Base-by-base conservation (phyloP, 2,329 filamentous ascomycete genomes). In the Trichophyton schoenleinii region DNA sequence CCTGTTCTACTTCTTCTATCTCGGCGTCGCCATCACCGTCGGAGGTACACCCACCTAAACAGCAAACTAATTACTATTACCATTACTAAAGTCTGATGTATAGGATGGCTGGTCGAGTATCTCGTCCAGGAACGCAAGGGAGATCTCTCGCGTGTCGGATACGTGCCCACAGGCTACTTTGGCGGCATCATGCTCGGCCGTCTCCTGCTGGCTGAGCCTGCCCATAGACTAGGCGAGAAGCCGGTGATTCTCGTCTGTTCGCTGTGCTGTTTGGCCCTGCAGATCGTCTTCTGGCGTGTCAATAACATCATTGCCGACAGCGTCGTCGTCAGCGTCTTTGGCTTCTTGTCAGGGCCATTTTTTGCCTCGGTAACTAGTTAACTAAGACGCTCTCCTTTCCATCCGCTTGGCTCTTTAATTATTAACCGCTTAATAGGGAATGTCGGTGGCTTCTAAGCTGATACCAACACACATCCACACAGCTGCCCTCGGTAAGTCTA, bases 1-100 rank as follows among this genome's bases (percentile, higher is more conserved):
- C 1, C 63, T 87, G 1, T 95, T 95, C 70, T 75, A 95, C 13
- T 79, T 95, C 3, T 83, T 84, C 7, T 95, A 95, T 68, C 86
- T 92, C 0, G 90, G 90, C 3, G 80, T 83, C 4, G 90, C 95
- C 62, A 75, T 77, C 9, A 84, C 83, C 0, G 76, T 91, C 1
- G 86, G 87, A 18, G 89, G 89, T 70, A 66, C 38, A 2, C 57
- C 15, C 31, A 1, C 9, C 20, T 5, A 59, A 61, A 25, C 6
- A 20, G 8, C n/a, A 48, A 11, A n/a, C n/a, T n/a, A n/a, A n/a
- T n/a, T 13, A 38, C 28, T 13, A 13, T 36, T 9, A 36, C 34
- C 3, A 22, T 22, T 22, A 22, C 22, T 22, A 2, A 13, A 38
- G 34, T 13, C 34, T 3, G 7, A 18, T 44, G 3, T 31, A 6